These are phyloP conservation scores for Cytauxzoon felis DNA, from an alignment of 169 alveolate species.

Conservation along the genomic window DNA sequence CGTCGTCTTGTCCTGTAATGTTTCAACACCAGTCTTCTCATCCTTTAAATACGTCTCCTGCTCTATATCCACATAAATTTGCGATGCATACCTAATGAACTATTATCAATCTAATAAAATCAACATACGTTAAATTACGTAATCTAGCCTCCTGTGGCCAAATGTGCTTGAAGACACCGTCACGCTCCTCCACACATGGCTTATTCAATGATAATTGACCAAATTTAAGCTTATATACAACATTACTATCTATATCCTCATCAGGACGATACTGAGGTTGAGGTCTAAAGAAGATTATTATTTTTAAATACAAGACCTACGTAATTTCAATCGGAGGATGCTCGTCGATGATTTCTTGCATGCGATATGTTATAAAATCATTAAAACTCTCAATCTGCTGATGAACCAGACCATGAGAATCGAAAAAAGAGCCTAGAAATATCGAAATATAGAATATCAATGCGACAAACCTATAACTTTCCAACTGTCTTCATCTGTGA, in stretches of 20 bases:
- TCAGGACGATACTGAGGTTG: conserved; percentile 85
- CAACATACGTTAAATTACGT: conserved; percentile 94
- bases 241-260: conserved; percentile 75
- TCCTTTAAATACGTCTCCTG: conserved; percentile 79
- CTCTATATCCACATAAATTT: conserved; percentile 81
- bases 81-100: conserved; percentile 68
- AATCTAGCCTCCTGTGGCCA: conserved; percentile 97
- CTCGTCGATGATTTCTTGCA: conserved; percentile 93
- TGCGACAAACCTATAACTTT: conserved; percentile 57
- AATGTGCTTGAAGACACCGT: conserved; percentile 83
- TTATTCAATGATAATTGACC: conserved; percentile 89
- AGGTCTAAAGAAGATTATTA: conserved; percentile 63
- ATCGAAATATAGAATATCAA: not conserved
- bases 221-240: conserved; percentile 84
- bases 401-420: conserved; percentile 90
- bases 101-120: conserved; percentile 71
- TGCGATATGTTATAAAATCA: conserved; percentile 89
- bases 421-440: conserved; percentile 69
- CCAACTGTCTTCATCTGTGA: conserved; percentile 66
- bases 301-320: conserved; percentile 36
- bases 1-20: conserved; percentile 70
- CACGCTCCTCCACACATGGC: conserved; percentile 89
- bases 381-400: conserved; percentile 95
- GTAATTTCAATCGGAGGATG: conserved; percentile 87
- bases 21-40: conserved; percentile 67